Percentiles rank a stretch among this genome's conserved stretches.
Evolutionary conservation across 208 protist genomes (phyloP).

Genomic region (Novymonas esmeraldas): DNA sequence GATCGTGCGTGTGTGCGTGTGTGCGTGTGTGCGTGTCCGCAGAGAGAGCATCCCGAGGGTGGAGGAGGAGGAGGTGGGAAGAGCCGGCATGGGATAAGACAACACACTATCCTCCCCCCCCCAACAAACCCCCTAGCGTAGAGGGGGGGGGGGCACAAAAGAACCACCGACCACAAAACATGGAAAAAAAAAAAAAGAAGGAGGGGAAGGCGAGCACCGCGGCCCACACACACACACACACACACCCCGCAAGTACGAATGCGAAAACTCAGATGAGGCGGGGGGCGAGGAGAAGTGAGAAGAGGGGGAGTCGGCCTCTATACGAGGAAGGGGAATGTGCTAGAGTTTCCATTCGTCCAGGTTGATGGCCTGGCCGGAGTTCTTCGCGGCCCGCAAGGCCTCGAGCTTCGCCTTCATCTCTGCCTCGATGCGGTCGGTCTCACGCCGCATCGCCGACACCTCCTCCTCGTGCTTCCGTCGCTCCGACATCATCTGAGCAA

Average conservation of each 20-base stretch:
- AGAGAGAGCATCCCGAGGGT: too few species aligned
- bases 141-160: background rate
- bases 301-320: background rate
- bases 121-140: too few species aligned
- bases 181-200: too few species aligned
- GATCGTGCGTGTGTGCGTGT: too few species aligned
- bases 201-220: too few species aligned
- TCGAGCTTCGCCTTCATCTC: conserved; percentile 91
- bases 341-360: conserved; percentile 85
- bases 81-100: background rate
- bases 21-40: too few species aligned
- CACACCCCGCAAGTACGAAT: background rate
- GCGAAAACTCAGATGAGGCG: background rate
- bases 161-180: background rate
- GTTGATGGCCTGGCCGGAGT: conserved; percentile 77
- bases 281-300: background rate
- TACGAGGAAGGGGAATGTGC: background rate
- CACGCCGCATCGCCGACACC: conserved; percentile 74
- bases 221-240: background rate
- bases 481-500: conserved; percentile 67
- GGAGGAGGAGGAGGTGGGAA: background rate
- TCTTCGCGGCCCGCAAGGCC: conserved; percentile 77
- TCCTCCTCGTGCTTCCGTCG: conserved; percentile 70
- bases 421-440: conserved; percentile 87
- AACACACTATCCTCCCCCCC: too few species aligned